Percentiles rank a stretch among this genome's conserved stretches.
These are phyloP conservation scores for Candida boidinii DNA, from an alignment of 805 yeast species.

Conservation along the genomic window DNA sequence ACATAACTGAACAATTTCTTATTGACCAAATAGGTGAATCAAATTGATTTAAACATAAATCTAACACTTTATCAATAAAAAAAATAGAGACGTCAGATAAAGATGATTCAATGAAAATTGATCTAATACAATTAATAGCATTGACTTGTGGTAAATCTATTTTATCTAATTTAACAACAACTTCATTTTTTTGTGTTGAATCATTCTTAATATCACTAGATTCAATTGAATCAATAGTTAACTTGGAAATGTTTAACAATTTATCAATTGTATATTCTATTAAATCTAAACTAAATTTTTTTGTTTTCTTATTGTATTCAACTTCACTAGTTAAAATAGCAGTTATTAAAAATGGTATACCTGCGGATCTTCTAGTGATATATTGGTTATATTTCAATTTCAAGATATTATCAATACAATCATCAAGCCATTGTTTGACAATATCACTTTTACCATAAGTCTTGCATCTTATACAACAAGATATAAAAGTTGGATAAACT, in stretches of 20 bases:
- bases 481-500: slow-evolving; percentile 70
- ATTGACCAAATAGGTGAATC: slow-evolving; percentile 72
- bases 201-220: slow-evolving; percentile 2
- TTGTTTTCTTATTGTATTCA: no score
- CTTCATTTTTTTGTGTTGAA: slow-evolving; percentile 37
- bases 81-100: slow-evolving; percentile 44
- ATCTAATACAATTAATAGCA: slow-evolving; percentile 79
- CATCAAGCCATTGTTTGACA: slow-evolving; percentile 44
- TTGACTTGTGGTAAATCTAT: slow-evolving; percentile 87
- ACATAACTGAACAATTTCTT: slow-evolving; percentile 88
- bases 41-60: slow-evolving; percentile 54
- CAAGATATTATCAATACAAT: slow-evolving; percentile 35
- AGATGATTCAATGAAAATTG: slow-evolving; percentile 62
- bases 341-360: slow-evolving; percentile 73
- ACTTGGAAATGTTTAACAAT: slow-evolving; percentile 45
- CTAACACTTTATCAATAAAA: slow-evolving; percentile 50
- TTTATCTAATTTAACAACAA: no score
- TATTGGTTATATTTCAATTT: slow-evolving; percentile 53
- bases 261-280: slow-evolving; percentile 41
- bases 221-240: slow-evolving; percentile 36
- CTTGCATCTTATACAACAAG: slow-evolving; percentile 53
- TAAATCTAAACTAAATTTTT: slow-evolving; percentile 22
- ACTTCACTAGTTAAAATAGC: slow-evolving; percentile 53
- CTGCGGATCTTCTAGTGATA: slow-evolving; percentile 88
- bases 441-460: slow-evolving; percentile 17